Percentiles rank a stretch among this genome's conserved stretches.
phyloP scores from a whole-genome alignment of 495 filamentous ascomycete species.

The Hypoxylon fragiforme region DNA sequence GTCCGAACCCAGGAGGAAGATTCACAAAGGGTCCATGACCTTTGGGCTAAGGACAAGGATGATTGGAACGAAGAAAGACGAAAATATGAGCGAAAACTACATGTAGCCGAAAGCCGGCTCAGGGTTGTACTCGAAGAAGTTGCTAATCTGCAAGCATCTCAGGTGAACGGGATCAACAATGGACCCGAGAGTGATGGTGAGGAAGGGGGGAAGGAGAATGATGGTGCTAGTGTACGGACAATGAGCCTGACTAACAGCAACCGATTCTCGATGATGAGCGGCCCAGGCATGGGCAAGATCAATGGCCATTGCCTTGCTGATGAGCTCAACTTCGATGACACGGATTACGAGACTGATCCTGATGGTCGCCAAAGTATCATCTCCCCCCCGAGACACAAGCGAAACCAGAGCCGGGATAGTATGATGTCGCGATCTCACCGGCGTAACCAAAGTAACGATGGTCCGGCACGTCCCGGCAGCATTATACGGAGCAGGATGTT shows the following conservation, averaged over 20 bases:
- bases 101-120: slow-evolving; percentile 84
- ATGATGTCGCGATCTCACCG: slow-evolving; percentile 48
- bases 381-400: slow-evolving; percentile 43
- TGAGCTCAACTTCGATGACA: slow-evolving; percentile 83
- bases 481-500: slow-evolving; percentile 50
- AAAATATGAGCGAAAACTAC: slow-evolving; percentile 76
- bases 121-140: slow-evolving; percentile 84
- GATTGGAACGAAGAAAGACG: slow-evolving; percentile 80
- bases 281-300: slow-evolving; percentile 54
- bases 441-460: slow-evolving; percentile 55
- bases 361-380: slow-evolving; percentile 59
- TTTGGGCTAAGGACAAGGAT: slow-evolving; percentile 82
- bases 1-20: slow-evolving; percentile 83
- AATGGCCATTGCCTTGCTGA: slow-evolving; percentile 82
- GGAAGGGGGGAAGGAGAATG: slow-evolving; percentile 63
- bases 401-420: slow-evolving; percentile 51
- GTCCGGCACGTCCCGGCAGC: slow-evolving; percentile 53
- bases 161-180: slow-evolving; percentile 43
- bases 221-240: slow-evolving; percentile 74
- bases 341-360: slow-evolving; percentile 61
- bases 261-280: slow-evolving; percentile 70
- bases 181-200: slow-evolving; percentile 56
- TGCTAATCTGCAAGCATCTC: slow-evolving; percentile 68
- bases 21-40: slow-evolving; percentile 68
- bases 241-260: slow-evolving; percentile 76